These are phyloP conservation scores for Streptanthus diversifolius DNA, from an alignment of 345 rosid species.

Conservation along the genomic window DNA sequence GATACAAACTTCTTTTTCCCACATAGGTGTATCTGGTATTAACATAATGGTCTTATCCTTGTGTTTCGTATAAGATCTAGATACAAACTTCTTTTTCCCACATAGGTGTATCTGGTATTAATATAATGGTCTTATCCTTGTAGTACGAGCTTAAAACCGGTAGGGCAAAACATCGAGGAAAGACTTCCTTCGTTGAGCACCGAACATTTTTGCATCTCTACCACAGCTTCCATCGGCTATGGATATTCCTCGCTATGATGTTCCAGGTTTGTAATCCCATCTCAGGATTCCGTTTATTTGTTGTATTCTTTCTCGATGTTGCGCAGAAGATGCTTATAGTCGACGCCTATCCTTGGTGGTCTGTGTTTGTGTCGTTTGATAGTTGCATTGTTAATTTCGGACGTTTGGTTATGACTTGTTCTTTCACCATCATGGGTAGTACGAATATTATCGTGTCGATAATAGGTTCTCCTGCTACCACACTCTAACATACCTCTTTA, in stretches of 20 bases:
- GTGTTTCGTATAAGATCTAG: slow-evolving; percentile 17
- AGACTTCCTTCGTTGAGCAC: slow-evolving; percentile 96
- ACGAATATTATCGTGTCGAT: background rate
- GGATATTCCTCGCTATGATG: slow-evolving; percentile 98
- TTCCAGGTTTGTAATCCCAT: slow-evolving; percentile 66
- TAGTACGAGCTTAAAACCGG: slow-evolving; percentile 67
- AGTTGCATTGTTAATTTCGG: background rate
- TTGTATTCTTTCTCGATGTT: background rate
- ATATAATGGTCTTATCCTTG: slow-evolving; percentile 20
- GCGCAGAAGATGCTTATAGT: background rate
- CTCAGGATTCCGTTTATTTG: slow-evolving; percentile 5
- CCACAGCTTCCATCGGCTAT: slow-evolving; percentile 95
- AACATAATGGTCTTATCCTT: slow-evolving; percentile 19
- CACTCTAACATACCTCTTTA: slow-evolving; percentile 17
- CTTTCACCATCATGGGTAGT: background rate
- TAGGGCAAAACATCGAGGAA: slow-evolving; percentile 67
- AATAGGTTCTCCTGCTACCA: slow-evolving; percentile 8
- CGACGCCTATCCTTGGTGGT: slow-evolving; percentile 9
- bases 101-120: slow-evolving; percentile 19
- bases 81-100: background rate
- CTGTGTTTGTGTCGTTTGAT: background rate
- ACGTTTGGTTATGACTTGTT: slow-evolving; percentile 8
- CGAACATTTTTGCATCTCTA: slow-evolving; percentile 93
- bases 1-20: background rate
- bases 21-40: slow-evolving; percentile 19